Evolutionary conservation across 306 rosid genomes (phyloP), one percentile per base, ranked within the genome.

Genomic region (Quercus rubra): DNA sequence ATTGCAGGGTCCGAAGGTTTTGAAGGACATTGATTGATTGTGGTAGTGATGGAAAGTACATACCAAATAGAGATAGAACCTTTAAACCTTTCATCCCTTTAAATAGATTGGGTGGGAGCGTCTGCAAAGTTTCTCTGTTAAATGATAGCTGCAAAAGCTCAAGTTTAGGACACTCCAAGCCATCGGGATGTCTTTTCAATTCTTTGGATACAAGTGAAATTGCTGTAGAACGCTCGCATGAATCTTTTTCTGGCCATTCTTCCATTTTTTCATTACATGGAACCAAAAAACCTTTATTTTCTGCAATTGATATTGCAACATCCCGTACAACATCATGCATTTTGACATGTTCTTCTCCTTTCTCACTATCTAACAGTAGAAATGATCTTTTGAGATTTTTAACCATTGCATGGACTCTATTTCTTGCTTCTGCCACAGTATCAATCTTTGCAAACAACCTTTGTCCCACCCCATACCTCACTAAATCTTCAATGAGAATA

Each of bases 201-300:
- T 1, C 1, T 20, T 0, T 0, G 1, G 27, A 15, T 3, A 15
- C 1, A 8, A 68, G 10, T 0, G 20, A 68, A 17, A 68, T 68
- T 5, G 73, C 11, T 3, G 10, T 4, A 38, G 1, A 68, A 1
- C 0, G 33, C 18, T 68, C 21, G 0, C 7, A 49, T 68, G 46
- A 5, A 31, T 14, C 51, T 9, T 31, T 38, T 0, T 17, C 25
- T 2, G 73, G 73, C 73, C 73, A 68, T 31, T 33, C 73, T 31
- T 6, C 52, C 20, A 68, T 43, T 19, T 0, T 68, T 0, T 15
- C 73, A 0, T 31, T 0, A 43, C 13, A 43, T 68, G 17, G 6
- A 0, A 68, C 10, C 0, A 20, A 5, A 31, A 68, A 38, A 1
- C 5, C 23, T 0, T 31, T 0, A 0, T 35, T 13, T 3, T 35